Conservation (phyloP, 2,329 filamentous ascomycete species). For the Camillea tinctor region DNA sequence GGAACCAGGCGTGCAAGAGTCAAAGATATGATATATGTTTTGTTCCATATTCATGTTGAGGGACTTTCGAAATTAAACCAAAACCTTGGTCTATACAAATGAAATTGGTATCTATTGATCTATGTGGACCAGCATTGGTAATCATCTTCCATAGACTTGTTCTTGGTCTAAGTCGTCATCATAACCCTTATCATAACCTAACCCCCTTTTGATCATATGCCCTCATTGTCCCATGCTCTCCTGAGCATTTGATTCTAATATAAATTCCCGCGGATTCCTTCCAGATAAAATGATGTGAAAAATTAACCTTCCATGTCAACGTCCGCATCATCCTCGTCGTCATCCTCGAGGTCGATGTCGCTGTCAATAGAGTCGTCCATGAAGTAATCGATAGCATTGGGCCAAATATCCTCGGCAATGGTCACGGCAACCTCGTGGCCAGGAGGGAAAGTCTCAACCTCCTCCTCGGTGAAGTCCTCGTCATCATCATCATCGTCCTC, state of each 20-base stretch:
- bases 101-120: not conserved
- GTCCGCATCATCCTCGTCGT: constrained; percentile 27
- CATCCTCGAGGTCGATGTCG: constrained; percentile 25
- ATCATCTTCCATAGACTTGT: not conserved
- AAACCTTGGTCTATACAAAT: not conserved
- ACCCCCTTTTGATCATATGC: not conserved
- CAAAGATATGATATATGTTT: no score
- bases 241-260: not conserved
- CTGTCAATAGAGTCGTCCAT: constrained; percentile 26
- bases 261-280: not conserved
- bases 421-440: constrained; percentile 30
- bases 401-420: constrained; percentile 29
- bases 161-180: not conserved
- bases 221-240: not conserved
- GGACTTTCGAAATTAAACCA: no score
- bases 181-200: not conserved
- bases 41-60: no score
- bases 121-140: not conserved
- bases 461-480: constrained; percentile 32
- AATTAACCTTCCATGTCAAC: constrained; percentile 28
- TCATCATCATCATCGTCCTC: constrained; percentile 36
- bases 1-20: no score
- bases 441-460: constrained; percentile 30
- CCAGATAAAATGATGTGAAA: not conserved
- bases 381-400: constrained; percentile 30